Percentiles rank a stretch among this genome's conserved stretches.
phyloP scores from a whole-genome alignment of 2,329 filamentous ascomycete genomes.

The Paecilomyces formosus region DNA sequence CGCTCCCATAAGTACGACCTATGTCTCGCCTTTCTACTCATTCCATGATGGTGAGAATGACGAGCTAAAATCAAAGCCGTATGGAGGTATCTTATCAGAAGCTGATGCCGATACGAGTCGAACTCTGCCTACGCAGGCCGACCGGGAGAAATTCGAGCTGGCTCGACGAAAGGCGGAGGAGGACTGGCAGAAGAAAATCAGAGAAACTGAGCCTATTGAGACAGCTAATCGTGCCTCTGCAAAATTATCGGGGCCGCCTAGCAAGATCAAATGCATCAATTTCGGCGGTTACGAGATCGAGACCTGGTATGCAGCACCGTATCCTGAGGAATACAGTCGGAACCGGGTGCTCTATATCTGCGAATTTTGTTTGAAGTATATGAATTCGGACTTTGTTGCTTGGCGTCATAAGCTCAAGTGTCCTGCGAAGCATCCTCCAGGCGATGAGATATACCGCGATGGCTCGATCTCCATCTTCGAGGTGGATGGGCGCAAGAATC shows the following conservation, averaged over 20 bases:
- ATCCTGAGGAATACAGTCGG: slow-evolving; percentile 95
- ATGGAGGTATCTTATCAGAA: slow-evolving; percentile 86
- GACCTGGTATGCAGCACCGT: slow-evolving; percentile 97
- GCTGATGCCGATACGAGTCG: slow-evolving; percentile 83
- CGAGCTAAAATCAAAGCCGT: slow-evolving; percentile 85
- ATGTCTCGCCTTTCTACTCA: slow-evolving; percentile 75
- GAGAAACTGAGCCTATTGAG: slow-evolving; percentile 57
- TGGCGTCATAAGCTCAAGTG: slow-evolving; percentile 98
- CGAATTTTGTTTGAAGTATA: slow-evolving; percentile 98
- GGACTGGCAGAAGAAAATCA: slow-evolving; percentile 68
- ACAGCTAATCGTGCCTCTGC: slow-evolving; percentile 57
- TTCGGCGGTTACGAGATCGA: slow-evolving; percentile 98
- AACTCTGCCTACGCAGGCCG: slow-evolving; percentile 71
- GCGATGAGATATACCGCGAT: slow-evolving; percentile 96
- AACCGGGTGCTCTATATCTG: slow-evolving; percentile 98
- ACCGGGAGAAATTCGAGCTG: slow-evolving; percentile 80
- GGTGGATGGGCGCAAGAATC: slow-evolving; percentile 87
- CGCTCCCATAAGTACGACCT: slow-evolving; percentile 54
- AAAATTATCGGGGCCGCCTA: slow-evolving; percentile 77
- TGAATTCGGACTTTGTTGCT: slow-evolving; percentile 97
- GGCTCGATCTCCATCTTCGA: slow-evolving; percentile 93
- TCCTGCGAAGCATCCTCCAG: slow-evolving; percentile 89
- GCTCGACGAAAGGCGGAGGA: slow-evolving; percentile 88
- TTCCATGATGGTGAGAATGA: slow-evolving; percentile 86
- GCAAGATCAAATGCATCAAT: slow-evolving; percentile 97